Evolutionary conservation across 495 filamentous ascomycete species (phyloP).

Genomic region (Podospora pseudocomata): DNA sequence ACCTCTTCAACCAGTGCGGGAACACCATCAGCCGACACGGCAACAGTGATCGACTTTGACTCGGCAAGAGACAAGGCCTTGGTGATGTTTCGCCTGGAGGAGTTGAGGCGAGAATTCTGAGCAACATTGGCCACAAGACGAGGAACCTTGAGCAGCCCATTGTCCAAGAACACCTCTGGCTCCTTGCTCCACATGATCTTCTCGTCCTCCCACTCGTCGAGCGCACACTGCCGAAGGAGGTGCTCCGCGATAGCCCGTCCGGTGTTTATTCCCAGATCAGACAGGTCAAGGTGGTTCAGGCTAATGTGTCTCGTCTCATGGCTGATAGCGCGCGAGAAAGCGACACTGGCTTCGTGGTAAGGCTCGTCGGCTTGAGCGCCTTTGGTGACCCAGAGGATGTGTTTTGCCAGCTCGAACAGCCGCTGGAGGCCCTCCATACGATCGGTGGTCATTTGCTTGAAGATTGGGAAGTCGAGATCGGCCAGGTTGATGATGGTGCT

Average conservation of each 20-base stretch:
- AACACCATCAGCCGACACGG: too few relatives aligned
- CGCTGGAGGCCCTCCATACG: slow-evolving; percentile 22
- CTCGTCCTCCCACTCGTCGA: slow-evolving; percentile 17
- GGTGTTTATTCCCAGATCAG: slow-evolving; percentile 11
- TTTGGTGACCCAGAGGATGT: slow-evolving; percentile 42
- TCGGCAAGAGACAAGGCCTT: too few relatives aligned
- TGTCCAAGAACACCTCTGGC: not conserved
- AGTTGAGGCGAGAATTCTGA: not conserved
- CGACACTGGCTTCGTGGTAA: slow-evolving; percentile 16
- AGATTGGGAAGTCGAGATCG: slow-evolving; percentile 38
- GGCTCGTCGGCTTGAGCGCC: slow-evolving; percentile 18
- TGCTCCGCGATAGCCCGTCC: slow-evolving; percentile 1
- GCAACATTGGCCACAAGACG: not conserved
- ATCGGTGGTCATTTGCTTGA: slow-evolving; percentile 28
- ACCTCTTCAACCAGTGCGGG: not conserved
- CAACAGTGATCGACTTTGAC: too few relatives aligned
- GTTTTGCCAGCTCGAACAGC: slow-evolving; percentile 35
- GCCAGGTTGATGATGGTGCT: slow-evolving; percentile 36
- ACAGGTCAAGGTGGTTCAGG: slow-evolving; percentile 30
- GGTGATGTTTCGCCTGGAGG: not conserved
- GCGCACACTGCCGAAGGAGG: slow-evolving; percentile 4
- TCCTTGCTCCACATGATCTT: not conserved
- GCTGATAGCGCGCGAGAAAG: slow-evolving; percentile 7
- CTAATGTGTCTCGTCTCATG: slow-evolving; percentile 26
- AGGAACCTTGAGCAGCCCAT: not conserved